These are phyloP conservation scores for Protomyces pachydermus DNA, from an alignment of 1,139 yeast species.

Conservation along the genomic window DNA sequence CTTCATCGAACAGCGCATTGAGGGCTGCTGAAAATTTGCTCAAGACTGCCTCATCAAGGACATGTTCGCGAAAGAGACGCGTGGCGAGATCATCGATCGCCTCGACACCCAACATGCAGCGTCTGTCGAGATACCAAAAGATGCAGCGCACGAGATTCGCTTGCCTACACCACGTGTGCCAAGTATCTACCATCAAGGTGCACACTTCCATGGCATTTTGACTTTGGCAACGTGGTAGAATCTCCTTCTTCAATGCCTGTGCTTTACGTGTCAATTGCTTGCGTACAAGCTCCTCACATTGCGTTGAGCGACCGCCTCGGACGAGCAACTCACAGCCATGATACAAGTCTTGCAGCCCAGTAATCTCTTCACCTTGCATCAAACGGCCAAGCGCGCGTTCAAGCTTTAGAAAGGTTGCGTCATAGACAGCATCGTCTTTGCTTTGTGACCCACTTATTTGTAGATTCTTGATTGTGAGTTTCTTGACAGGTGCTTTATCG, in stretches of 20 bases:
- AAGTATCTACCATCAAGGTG: conserved; percentile 30
- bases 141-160: conserved; percentile 36
- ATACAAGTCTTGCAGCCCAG: conserved; percentile 39
- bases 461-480: conserved; percentile 24
- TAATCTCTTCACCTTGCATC: conserved; percentile 29
- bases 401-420: conserved; percentile 32
- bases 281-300: not conserved
- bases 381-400: conserved; percentile 34
- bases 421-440: conserved; percentile 31
- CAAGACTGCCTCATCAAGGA: not conserved
- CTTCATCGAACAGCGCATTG: not conserved
- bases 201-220: conserved; percentile 28
- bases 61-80: conserved; percentile 30
- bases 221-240: not conserved
- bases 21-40: not conserved
- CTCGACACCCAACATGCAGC: conserved; percentile 38
- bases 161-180: conserved; percentile 37
- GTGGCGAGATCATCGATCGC: conserved; percentile 36
- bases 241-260: not conserved
- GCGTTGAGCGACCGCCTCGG: conserved; percentile 36
- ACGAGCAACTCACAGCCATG: conserved; percentile 42
- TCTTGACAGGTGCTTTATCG: not conserved
- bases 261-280: conserved; percentile 5
- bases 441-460: not conserved
- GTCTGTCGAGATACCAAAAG: conserved; percentile 41